Conservation (phyloP, 371 early-diverging fungal species). For the Rhizopus microsporus region DNA sequence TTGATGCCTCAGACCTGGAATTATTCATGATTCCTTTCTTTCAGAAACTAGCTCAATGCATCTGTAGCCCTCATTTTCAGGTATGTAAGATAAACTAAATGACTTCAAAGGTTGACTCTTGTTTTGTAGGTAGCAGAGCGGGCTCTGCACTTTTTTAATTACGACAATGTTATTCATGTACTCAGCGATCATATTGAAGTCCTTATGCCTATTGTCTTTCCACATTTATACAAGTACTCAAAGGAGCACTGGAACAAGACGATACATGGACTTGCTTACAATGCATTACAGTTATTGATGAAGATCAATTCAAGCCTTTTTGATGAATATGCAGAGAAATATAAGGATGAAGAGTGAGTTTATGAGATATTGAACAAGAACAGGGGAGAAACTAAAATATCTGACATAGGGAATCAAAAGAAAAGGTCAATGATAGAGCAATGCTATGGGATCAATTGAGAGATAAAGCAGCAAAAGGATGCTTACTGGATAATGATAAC, state of each 20-base stretch:
- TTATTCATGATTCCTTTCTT: conserved; percentile 89
- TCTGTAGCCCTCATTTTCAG: conserved; percentile 96
- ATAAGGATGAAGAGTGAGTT: conserved; percentile 54
- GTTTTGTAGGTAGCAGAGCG: conserved; percentile 86
- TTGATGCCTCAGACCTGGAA: conserved; percentile 86
- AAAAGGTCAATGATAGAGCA: conserved; percentile 9
- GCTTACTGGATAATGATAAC: not conserved
- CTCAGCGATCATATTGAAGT: conserved; percentile 86
- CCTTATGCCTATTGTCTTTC: conserved; percentile 92
- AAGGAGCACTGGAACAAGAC: conserved; percentile 97
- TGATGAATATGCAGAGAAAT: conserved; percentile 84
- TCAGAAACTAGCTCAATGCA: conserved; percentile 87
- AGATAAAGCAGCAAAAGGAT: conserved; percentile 5
- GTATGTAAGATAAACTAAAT: conserved; percentile 36
- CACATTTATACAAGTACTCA: conserved; percentile 87
- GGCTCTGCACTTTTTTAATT: conserved; percentile 96
- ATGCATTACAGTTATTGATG: conserved; percentile 91
- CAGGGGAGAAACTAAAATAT: not conserved
- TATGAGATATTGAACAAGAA: too few species aligned
- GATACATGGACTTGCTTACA: conserved; percentile 92
- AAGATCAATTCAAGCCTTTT: conserved; percentile 88
- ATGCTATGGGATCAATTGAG: conserved; percentile 12
- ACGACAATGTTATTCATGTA: conserved; percentile 92
- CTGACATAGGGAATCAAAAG: not conserved
- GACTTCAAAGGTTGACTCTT: not conserved